These are phyloP conservation scores for Diaporthe helianthi DNA, from an alignment of 2,329 filamentous ascomycete species.

Conservation along the genomic window DNA sequence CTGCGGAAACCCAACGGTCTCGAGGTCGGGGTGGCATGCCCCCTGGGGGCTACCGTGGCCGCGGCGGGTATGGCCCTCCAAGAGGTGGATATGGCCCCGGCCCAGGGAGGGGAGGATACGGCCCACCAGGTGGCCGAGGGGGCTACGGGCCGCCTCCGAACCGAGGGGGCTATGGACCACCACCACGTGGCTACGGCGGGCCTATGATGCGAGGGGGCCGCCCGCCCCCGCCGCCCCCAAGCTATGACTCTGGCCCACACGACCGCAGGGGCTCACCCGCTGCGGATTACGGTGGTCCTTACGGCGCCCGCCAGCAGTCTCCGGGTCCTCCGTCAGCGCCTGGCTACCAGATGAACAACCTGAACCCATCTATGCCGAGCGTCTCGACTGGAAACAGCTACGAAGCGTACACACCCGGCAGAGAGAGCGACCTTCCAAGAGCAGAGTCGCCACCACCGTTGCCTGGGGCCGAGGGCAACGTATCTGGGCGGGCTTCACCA, in stretches of 20 bases:
- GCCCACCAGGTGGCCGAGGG: conserved; percentile 51
- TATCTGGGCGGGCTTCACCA: conserved; percentile 53
- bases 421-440: conserved; percentile 56
- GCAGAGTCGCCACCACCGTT: conserved; percentile 71
- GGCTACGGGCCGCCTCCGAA: conserved; percentile 55
- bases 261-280: conserved; percentile 48
- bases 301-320: conserved; percentile 44
- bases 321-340: conserved; percentile 47
- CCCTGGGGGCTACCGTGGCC: conserved; percentile 55
- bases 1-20: conserved; percentile 55
- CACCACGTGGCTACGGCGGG: conserved; percentile 44
- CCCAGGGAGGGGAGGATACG: conserved; percentile 45
- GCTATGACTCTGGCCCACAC: conserved; percentile 49
- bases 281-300: conserved; percentile 46
- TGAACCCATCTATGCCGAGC: conserved; percentile 48
- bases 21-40: conserved; percentile 60
- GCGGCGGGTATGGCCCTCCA: conserved; percentile 57
- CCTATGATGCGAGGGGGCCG: conserved; percentile 48
- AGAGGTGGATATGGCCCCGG: conserved; percentile 40
- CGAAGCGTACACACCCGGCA: conserved; percentile 53
- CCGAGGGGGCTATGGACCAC: conserved; percentile 53
- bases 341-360: conserved; percentile 47
- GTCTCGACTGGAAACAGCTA: conserved; percentile 47
- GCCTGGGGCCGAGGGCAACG: conserved; percentile 48
- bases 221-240: conserved; percentile 53